Evolutionary conservation across 305 asterid genomes (phyloP).

Genomic region (Fraxinus ornus): DNA sequence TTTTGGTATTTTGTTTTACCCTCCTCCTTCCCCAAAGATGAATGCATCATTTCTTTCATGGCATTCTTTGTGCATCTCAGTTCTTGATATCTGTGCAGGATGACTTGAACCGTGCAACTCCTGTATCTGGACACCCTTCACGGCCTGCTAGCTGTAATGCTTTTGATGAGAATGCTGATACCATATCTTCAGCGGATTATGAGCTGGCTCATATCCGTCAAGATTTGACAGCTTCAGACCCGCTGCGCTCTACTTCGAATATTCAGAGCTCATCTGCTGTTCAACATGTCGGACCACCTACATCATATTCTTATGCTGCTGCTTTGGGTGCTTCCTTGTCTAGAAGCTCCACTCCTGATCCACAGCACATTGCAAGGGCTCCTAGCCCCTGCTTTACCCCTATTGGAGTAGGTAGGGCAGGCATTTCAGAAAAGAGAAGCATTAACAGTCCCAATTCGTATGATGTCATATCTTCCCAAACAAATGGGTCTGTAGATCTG

Average conservation of each 20-base stretch:
- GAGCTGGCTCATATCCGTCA: conserved; percentile 69
- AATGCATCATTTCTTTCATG: conserved; percentile 1
- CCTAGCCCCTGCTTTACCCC: conserved; percentile 95
- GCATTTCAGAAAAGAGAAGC: conserved; percentile 60
- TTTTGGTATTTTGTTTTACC: not conserved
- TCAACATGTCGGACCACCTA: conserved; percentile 56
- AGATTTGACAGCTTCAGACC: conserved; percentile 52
- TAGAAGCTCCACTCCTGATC: conserved; percentile 95
- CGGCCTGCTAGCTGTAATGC: conserved; percentile 86
- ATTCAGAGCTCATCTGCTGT: conserved; percentile 49
- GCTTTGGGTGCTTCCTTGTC: conserved; percentile 88
- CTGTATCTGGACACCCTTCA: conserved; percentile 72
- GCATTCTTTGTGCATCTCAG: not conserved
- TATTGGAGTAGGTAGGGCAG: conserved; percentile 75
- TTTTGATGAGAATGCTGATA: conserved; percentile 57
- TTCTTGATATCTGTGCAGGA: conserved; percentile 49
- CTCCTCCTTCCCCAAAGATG: not conserved
- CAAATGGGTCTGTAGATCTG: conserved; percentile 65
- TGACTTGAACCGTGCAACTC: conserved; percentile 68
- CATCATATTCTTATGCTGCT: conserved; percentile 92
- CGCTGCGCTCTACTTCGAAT: conserved; percentile 41
- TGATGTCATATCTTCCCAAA: conserved; percentile 48
- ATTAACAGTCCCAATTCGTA: conserved; percentile 63
- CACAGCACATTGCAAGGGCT: conserved; percentile 75
- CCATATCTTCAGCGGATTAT: conserved; percentile 58